phyloP scores from a whole-genome alignment of 805 yeast species.

The Metschnikowia arizonensis region DNA sequence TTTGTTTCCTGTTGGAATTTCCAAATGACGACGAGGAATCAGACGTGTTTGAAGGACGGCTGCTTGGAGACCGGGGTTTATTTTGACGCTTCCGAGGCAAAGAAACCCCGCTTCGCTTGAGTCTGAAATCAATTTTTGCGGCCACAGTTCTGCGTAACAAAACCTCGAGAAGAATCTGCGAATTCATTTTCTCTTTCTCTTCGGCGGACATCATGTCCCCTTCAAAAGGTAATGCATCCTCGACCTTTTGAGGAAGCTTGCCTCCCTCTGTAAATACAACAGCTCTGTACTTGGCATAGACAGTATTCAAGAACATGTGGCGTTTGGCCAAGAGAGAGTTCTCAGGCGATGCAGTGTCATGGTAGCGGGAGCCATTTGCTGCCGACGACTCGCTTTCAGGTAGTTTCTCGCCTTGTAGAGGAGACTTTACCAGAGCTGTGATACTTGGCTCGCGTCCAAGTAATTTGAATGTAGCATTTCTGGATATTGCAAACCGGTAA shows the following conservation, averaged over 20 bases:
- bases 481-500: slow-evolving; percentile 9
- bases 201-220: slow-evolving; percentile 21
- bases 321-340: slow-evolving; percentile 10
- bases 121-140: slow-evolving; percentile 37
- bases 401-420: slow-evolving; percentile 4
- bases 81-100: not conserved
- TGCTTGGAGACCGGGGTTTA: not conserved
- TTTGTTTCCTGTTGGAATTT: not conserved
- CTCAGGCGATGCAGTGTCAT: slow-evolving; percentile 1
- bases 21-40: not conserved
- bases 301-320: slow-evolving; percentile 16
- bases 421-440: not conserved
- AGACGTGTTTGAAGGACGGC: not conserved
- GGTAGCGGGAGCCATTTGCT: not conserved
- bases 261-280: slow-evolving; percentile 23
- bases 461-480: slow-evolving; percentile 8
- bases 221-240: slow-evolving; percentile 29
- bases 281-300: slow-evolving; percentile 27
- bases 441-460: not conserved
- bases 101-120: slow-evolving; percentile 11
- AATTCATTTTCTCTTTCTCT: slow-evolving; percentile 30
- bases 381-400: not conserved
- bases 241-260: slow-evolving; percentile 25
- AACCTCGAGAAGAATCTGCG: slow-evolving; percentile 32
- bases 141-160: slow-evolving; percentile 40